Base-by-base conservation (phyloP, 73 alveolate genomes). In the Paramecium primaurelia region DNA sequence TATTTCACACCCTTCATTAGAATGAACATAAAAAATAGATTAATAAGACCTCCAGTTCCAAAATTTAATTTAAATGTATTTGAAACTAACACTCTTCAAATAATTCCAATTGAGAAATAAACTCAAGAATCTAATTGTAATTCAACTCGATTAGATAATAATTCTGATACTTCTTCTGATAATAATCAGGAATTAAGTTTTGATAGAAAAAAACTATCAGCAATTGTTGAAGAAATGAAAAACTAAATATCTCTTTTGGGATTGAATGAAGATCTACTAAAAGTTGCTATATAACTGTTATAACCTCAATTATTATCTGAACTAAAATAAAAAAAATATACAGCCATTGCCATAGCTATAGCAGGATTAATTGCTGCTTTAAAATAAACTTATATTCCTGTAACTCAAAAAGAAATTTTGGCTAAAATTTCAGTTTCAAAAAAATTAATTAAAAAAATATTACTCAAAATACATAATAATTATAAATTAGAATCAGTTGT, bases 41-140 rank as follows among this genome's bases (percentile, higher is more conserved):
- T 54, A n/a, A 18, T 34, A 64, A 80, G 91, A 80, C 91, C 91
- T 44, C 91, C 91, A 25, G 91, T 80, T 18, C 91, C 91, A 25
- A 80, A 80, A 64, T 80, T 80, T 44, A 80, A 64, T 40, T 45
- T 80, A 73, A 80, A 22, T 44, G 77, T 34, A 45, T 59, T 42
- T 18, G 91, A 64, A 18, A 45, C 91, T 47, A 64, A 47, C 49
- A 80, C 51, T 40, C 75, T 58, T 80, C 51, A 44, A n/a, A 38
- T 80, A 12, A 3, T 45, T 26, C 91, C 91, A 16, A 59, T 64
- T 80, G 51, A 59, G 25, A n/a, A 49, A 22, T 45, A 59, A 42
- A 42, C 5, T 18, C 18, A 80, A 47, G 91, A 80, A 8, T 80
- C 91, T 1, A 38, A 59, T 4, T 80, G 25, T 10, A 10, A 10